Percentiles rank a stretch among this genome's conserved stretches.
These are phyloP conservation scores for Mycena metata DNA, from an alignment of 768 basidiomycete genomes.

Conservation along the genomic window DNA sequence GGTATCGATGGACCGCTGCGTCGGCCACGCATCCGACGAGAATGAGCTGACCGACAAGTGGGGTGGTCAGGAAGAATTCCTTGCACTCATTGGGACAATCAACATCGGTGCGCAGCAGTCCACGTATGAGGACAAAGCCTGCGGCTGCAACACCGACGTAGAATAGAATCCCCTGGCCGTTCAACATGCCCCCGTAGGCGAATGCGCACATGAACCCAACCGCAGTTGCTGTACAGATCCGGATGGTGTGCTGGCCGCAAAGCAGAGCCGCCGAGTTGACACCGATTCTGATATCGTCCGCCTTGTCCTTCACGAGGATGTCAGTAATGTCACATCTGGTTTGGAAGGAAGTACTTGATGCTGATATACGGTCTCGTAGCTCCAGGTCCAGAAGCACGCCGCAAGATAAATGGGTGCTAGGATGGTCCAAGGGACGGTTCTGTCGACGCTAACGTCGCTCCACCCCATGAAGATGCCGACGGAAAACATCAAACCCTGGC, in stretches of 20 bases:
- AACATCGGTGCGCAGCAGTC: conserved; percentile 43
- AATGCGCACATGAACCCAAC: conserved; percentile 60
- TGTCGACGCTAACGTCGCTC: conserved; percentile 44
- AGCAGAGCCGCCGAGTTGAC: conserved; percentile 72
- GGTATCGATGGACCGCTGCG: conserved; percentile 36
- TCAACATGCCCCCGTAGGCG: conserved; percentile 58
- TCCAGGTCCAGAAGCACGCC: conserved; percentile 47
- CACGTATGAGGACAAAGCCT: conserved; percentile 38
- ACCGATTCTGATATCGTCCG: conserved; percentile 68
- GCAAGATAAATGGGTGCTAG: conserved; percentile 45
- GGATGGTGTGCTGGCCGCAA: conserved; percentile 61
- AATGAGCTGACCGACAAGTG: conserved; percentile 45
- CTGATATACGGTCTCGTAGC: conserved; percentile 52
- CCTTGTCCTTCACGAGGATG: conserved; percentile 63
- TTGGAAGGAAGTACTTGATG: conserved; percentile 43
- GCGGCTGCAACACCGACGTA: conserved; percentile 43
- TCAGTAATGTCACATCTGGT: conserved; percentile 3
- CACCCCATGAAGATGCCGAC: conserved; percentile 51
- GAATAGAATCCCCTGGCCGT: conserved; percentile 57
- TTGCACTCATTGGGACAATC: conserved; percentile 46
- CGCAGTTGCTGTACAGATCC: conserved; percentile 61
- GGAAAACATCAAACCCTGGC: conserved; percentile 50
- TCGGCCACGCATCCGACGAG: conserved; percentile 45
- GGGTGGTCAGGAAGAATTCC: conserved; percentile 44
- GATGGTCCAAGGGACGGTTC: conserved; percentile 42